Conservation (phyloP, 352 stramenopile genomes). For the Heterotrichella gracilis region DNA sequence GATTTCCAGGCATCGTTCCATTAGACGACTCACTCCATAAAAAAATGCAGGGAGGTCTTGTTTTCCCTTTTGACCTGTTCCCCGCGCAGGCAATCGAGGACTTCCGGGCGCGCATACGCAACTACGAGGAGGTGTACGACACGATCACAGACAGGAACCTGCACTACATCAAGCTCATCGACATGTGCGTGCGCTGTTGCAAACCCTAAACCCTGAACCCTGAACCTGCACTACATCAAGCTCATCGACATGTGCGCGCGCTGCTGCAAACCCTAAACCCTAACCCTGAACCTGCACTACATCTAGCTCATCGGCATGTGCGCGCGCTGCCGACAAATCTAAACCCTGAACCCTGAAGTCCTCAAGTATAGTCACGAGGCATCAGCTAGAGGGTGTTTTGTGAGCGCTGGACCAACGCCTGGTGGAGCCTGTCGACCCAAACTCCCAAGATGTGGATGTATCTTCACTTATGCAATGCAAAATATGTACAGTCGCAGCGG, state of each 20-base stretch:
- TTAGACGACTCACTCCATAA: too few relatives aligned
- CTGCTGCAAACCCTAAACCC: constrained; percentile 40
- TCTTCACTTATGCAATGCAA: too few relatives aligned
- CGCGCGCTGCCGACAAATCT: too few relatives aligned
- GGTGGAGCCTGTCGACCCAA: too few relatives aligned
- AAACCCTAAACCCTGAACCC: constrained; percentile 39
- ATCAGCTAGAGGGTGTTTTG: too few relatives aligned
- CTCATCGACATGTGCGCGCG: constrained; percentile 47
- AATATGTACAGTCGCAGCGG: too few relatives aligned
- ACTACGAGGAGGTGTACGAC: constrained; percentile 50
- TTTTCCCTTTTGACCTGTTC: constrained; percentile 23
- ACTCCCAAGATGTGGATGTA: too few relatives aligned
- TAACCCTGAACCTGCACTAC: constrained; percentile 43
- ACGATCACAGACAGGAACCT: constrained; percentile 39
- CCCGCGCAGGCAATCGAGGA: constrained; percentile 35
- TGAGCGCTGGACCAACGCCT: too few relatives aligned
- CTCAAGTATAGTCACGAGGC: too few relatives aligned
- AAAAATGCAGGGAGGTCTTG: constrained; percentile 23
- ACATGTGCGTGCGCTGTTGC: constrained; percentile 45
- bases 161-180: constrained; percentile 49
- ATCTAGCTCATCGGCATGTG: constrained; percentile 45
- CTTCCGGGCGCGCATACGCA: constrained; percentile 36
- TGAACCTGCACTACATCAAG: constrained; percentile 44
- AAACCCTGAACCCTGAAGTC: too few relatives aligned
- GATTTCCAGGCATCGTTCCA: too few relatives aligned